Conservation (phyloP, 192 early-diverging fungal genomes). For the Rhizophagus sp. region DNA sequence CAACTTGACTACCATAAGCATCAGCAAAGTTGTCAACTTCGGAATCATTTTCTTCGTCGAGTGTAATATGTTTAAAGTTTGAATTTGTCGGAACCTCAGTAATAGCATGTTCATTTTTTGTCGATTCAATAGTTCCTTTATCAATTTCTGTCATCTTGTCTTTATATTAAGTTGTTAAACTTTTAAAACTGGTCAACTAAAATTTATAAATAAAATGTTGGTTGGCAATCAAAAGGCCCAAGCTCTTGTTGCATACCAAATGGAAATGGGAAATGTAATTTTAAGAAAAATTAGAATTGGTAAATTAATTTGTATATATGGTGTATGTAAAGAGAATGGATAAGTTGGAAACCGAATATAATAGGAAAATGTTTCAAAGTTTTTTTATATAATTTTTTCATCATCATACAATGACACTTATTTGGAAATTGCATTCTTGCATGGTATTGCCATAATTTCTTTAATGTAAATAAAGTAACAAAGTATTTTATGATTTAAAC, state of each 20-base stretch:
- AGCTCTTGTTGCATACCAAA: slow-evolving; percentile 10
- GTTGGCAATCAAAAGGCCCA: slow-evolving; percentile 6
- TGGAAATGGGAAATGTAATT: too few relatives aligned
- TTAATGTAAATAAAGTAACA: too few relatives aligned
- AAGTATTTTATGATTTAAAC: too few relatives aligned
- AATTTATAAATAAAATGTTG: not conserved
- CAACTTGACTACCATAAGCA: not conserved
- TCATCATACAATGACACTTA: too few relatives aligned
- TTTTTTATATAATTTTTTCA: too few relatives aligned
- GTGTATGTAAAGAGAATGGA: too few relatives aligned
- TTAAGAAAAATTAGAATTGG: too few relatives aligned
- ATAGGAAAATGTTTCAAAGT: too few relatives aligned
- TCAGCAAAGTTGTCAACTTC: not conserved
- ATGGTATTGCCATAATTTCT: too few relatives aligned
- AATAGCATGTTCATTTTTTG: slow-evolving; percentile 4
- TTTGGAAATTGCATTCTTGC: too few relatives aligned
- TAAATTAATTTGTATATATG: too few relatives aligned
- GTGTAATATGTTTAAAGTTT: not conserved
- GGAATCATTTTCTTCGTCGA: not conserved
- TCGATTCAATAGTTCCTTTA: not conserved
- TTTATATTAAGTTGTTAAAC: not conserved
- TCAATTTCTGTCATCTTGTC: not conserved
- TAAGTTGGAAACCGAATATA: too few relatives aligned
- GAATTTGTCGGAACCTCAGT: not conserved
- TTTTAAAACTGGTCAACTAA: not conserved